phyloP scores from a whole-genome alignment of 2,329 filamentous ascomycete species.

The Stromatinia cepivora region DNA sequence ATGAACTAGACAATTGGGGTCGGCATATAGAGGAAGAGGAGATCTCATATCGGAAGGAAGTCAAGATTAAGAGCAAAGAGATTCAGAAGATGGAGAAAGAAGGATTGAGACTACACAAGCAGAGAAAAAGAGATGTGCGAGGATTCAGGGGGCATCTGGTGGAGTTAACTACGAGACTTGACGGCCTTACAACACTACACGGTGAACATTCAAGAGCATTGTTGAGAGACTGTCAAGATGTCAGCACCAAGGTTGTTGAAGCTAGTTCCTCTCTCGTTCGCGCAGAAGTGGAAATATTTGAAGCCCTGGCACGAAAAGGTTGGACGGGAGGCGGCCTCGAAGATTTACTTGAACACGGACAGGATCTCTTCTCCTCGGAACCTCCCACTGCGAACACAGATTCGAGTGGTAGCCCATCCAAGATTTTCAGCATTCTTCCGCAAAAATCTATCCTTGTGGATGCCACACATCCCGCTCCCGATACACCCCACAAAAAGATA shows the following conservation, averaged over 20 bases:
- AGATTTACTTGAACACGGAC: slow-evolving; percentile 63
- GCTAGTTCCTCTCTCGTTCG: slow-evolving; percentile 65
- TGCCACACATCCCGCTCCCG: slow-evolving; percentile 42
- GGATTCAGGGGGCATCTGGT: slow-evolving; percentile 64
- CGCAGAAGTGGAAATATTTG: slow-evolving; percentile 70
- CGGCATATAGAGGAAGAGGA: slow-evolving; percentile 65
- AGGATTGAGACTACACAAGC: slow-evolving; percentile 59
- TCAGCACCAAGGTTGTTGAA: slow-evolving; percentile 61
- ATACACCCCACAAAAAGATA: slow-evolving; percentile 23
- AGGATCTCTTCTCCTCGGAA: slow-evolving; percentile 58
- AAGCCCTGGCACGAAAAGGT: slow-evolving; percentile 64
- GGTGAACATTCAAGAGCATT: slow-evolving; percentile 60
- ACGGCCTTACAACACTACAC: slow-evolving; percentile 62
- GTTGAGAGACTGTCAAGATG: slow-evolving; percentile 64
- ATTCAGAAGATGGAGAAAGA: slow-evolving; percentile 66
- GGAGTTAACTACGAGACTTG: slow-evolving; percentile 60
- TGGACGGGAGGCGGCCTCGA: slow-evolving; percentile 68
- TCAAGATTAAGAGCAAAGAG: slow-evolving; percentile 57
- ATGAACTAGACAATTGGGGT: slow-evolving; percentile 67
- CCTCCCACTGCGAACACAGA: slow-evolving; percentile 41
- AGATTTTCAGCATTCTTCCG: slow-evolving; percentile 65
- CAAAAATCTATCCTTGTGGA: slow-evolving; percentile 64
- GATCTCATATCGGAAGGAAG: slow-evolving; percentile 57
- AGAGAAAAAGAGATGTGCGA: slow-evolving; percentile 60
- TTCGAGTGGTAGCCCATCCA: slow-evolving; percentile 43